Evolutionary conservation across 768 basidiomycete genomes (phyloP).

Genomic region (Dacryopinax spathularia): DNA sequence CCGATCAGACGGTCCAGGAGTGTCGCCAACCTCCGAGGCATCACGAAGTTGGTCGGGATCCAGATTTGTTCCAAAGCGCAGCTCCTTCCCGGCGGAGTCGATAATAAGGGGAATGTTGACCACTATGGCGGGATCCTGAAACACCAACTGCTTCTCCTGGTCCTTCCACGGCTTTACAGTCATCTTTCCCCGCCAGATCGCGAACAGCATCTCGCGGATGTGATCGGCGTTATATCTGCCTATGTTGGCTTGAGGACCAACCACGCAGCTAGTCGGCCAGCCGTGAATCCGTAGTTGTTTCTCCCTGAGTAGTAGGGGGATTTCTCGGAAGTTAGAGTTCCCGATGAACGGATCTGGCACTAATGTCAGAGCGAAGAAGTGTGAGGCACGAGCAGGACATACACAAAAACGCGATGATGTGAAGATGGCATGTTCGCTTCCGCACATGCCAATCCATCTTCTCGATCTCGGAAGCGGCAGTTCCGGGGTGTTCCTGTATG

Average conservation of each 20-base stretch:
- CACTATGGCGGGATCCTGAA: neutral
- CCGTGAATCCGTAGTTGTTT: neutral
- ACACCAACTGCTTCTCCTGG: neutral
- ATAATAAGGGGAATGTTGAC: neutral
- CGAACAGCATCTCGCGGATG: neutral
- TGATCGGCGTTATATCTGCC: neutral
- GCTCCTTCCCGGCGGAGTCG: neutral
- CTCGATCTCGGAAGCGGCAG: slow-evolving; percentile 1
- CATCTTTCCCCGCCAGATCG: neutral
- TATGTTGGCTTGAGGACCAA: neutral
- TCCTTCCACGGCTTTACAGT: neutral
- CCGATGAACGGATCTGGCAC: neutral
- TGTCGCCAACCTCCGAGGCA: neutral
- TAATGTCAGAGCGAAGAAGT: neutral
- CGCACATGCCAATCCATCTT: slow-evolving; percentile 41
- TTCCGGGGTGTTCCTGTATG: neutral
- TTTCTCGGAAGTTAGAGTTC: neutral
- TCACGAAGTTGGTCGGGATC: neutral
- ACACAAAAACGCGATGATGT: slow-evolving; percentile 1
- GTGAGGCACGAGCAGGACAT: neutral
- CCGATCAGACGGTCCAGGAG: neutral
- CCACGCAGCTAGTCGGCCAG: neutral
- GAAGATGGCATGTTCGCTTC: slow-evolving; percentile 1
- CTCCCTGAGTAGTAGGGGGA: neutral
- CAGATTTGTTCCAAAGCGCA: neutral